Percentiles rank a stretch among this genome's conserved stretches.
Conservation (phyloP, 2,329 filamentous ascomycete genomes). For the Hypoxylon rubiginosum region DNA sequence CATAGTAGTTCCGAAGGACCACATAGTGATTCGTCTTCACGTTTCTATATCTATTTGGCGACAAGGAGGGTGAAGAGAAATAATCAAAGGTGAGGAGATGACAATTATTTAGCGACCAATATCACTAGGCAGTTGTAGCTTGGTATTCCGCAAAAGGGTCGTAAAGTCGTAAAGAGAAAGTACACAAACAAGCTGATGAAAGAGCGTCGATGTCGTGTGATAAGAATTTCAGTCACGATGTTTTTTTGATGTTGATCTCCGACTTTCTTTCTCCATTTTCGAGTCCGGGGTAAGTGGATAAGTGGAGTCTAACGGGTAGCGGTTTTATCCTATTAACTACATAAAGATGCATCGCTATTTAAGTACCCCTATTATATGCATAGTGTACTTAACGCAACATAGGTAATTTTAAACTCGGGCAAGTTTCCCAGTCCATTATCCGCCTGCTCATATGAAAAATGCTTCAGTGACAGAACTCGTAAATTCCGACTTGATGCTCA, state of each 20-base stretch:
- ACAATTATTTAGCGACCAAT: neutral
- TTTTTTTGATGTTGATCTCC: neutral
- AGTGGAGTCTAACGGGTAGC: neutral
- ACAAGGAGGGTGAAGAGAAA: slow-evolving; percentile 6
- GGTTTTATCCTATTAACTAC: slow-evolving; percentile 3
- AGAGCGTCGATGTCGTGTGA: slow-evolving; percentile 15
- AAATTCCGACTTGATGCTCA: neutral
- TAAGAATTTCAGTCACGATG: slow-evolving; percentile 1
- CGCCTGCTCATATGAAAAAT: neutral
- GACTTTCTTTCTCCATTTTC: slow-evolving; percentile 11
- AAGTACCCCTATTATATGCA: neutral
- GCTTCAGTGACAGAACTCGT: neutral
- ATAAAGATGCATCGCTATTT: neutral
- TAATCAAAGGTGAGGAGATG: slow-evolving; percentile 4
- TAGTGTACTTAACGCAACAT: too few relatives aligned
- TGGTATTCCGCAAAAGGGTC: neutral
- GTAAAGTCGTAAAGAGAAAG: neutral
- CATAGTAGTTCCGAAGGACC: slow-evolving; percentile 55
- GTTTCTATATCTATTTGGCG: neutral
- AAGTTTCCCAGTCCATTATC: neutral
- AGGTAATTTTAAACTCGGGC: too few relatives aligned
- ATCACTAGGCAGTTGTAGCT: neutral
- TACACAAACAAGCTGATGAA: slow-evolving; percentile 1
- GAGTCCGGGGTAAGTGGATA: slow-evolving; percentile 35
- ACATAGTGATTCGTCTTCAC: slow-evolving; percentile 43